A percentile compares a stretch with the other conserved stretches of the same genome.
Evolutionary conservation across 2,329 filamentous ascomycete species (phyloP).

Genomic region (Aspergillus persii): DNA sequence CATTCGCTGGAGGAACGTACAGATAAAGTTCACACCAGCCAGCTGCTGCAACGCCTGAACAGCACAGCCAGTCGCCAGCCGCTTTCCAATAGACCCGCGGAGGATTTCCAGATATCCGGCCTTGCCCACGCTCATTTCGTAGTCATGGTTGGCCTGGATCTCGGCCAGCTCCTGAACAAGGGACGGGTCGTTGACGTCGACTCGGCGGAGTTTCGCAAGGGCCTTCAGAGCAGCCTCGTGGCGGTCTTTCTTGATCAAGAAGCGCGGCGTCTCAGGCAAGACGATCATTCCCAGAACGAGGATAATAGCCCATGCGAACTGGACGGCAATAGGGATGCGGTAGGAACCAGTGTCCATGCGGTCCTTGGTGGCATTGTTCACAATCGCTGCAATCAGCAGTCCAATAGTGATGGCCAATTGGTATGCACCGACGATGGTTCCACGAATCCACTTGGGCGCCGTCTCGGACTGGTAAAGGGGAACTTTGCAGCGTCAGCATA

Average conservation of each 20-base stretch:
- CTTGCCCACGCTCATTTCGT: constrained; percentile 59
- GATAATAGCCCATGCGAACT: constrained; percentile 77
- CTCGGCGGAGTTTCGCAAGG: constrained; percentile 68
- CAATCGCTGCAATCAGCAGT: constrained; percentile 68
- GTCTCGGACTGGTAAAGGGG: constrained; percentile 80
- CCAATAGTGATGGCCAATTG: constrained; percentile 80
- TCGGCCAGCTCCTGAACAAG: constrained; percentile 76
- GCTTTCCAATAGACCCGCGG: constrained; percentile 35
- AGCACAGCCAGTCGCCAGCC: constrained; percentile 39
- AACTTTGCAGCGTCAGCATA: constrained; percentile 16
- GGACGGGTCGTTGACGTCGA: constrained; percentile 62
- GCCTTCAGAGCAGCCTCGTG: constrained; percentile 61
- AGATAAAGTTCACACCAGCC: constrained; percentile 45
- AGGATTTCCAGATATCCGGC: constrained; percentile 39
- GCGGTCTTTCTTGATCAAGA: constrained; percentile 73
- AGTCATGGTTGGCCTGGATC: constrained; percentile 83
- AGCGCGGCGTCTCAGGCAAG: constrained; percentile 80
- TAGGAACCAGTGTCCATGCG: constrained; percentile 64
- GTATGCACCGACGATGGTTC: constrained; percentile 73
- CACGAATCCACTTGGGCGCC: constrained; percentile 67
- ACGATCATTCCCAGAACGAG: constrained; percentile 68
- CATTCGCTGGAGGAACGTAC: constrained; percentile 18
- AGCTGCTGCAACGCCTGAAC: constrained; percentile 43
- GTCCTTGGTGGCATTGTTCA: constrained; percentile 68
- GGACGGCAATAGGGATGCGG: constrained; percentile 75